phyloP scores from a whole-genome alignment of 768 basidiomycete genomes.

The Naematelia encephala region DNA sequence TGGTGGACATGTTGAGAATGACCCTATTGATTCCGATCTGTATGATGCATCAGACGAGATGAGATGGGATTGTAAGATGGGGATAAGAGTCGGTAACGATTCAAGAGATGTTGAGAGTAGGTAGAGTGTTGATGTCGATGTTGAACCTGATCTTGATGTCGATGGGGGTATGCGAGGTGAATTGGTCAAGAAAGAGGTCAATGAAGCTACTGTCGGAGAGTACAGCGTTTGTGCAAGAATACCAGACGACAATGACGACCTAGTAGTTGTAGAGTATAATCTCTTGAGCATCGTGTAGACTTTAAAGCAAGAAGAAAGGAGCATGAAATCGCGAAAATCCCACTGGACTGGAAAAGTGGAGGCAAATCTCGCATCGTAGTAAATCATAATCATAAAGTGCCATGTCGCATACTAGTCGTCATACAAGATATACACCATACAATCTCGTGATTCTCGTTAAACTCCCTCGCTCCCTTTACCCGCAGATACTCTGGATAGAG shows the following conservation, averaged over 20 bases:
- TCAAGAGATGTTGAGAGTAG: conserved; percentile 36
- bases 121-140: conserved; percentile 16
- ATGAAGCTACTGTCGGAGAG: conserved; percentile 25
- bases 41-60: conserved; percentile 30
- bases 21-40: neutral
- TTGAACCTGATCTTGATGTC: neutral
- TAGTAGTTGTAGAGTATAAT: neutral
- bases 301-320: neutral
- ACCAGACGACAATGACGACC: neutral
- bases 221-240: conserved; percentile 20
- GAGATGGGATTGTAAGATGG: conserved; percentile 15
- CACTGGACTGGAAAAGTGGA: neutral
- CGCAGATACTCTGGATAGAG: conserved; percentile 61
- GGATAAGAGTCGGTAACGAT: conserved; percentile 10
- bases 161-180: conserved; percentile 3
- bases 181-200: conserved; percentile 14
- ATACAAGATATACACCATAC: no score
- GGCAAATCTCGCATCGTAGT: neutral
- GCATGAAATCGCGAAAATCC: neutral
- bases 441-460: no score
- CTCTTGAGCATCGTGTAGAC: neutral
- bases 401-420: no score
- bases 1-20: neutral
- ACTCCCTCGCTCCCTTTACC: conserved; percentile 11
- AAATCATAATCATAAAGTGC: no score